phyloP scores from a whole-genome alignment of 176 grass and related monocot genomes.

The Ensete glaucum region DNA sequence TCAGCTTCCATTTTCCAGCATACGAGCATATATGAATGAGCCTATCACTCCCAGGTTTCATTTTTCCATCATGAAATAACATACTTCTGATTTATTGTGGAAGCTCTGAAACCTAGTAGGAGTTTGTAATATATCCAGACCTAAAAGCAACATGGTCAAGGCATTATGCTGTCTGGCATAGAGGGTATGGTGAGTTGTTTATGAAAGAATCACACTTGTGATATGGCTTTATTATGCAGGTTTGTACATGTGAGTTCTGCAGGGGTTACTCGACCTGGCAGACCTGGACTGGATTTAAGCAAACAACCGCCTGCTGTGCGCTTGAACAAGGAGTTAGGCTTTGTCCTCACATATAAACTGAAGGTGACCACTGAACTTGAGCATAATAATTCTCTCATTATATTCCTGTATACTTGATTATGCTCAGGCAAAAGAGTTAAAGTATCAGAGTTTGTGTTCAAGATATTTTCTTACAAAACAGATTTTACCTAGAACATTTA shows the following conservation, averaged over 20 bases:
- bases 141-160: background rate
- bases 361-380: slow-evolving; percentile 29
- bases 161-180: background rate
- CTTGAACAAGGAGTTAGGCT: slow-evolving; percentile 91
- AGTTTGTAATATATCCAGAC: background rate
- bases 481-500: too few relatives aligned
- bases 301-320: slow-evolving; percentile 93
- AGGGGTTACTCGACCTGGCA: slow-evolving; percentile 88
- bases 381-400: background rate
- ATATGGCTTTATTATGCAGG: slow-evolving; percentile 35
- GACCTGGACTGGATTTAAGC: slow-evolving; percentile 91
- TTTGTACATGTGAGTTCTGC: slow-evolving; percentile 92
- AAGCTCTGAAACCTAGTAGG: background rate
- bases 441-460: too few relatives aligned
- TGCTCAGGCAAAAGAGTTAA: background rate
- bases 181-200: background rate
- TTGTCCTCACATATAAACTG: slow-evolving; percentile 90
- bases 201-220: background rate
- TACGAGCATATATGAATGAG: slow-evolving; percentile 69
- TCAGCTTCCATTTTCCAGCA: slow-evolving; percentile 87
- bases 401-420: background rate
- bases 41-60: slow-evolving; percentile 81
- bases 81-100: background rate
- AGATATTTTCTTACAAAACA: too few relatives aligned
- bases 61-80: slow-evolving; percentile 19